Base-by-base conservation (phyloP, 2,329 filamentous ascomycete species). In the Amphichorda felina region DNA sequence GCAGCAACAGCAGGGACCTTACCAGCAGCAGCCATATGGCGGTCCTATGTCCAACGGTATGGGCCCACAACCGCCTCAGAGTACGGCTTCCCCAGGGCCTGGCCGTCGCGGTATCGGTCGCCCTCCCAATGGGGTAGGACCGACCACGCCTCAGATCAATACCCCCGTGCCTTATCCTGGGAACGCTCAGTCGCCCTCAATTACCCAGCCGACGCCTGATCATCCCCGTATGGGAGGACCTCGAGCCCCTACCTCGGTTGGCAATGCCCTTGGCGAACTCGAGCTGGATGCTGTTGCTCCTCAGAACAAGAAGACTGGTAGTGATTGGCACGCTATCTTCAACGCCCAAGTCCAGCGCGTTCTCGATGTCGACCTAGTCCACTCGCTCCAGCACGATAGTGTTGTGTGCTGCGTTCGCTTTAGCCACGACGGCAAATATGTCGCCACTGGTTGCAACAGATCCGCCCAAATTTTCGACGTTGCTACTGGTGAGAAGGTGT, bases 391-490 rank as follows among this genome's bases (percentile, higher is more conserved):
- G 41, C 91, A 98, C 53, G 85, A 94, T 54, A 96, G 89, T 49
- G 91, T 98, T 4, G 91, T 98, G 1, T 98, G 91, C 70, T 98
- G 91, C 56, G 91, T 98, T 25, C 76, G 91, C 39, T 98, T 98
- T 68, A 96, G 89, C 55, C 76, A 83, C 37, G 91, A 98, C 52
- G 91, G 91, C 46, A 88, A 94, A 53, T 95, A 85, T 48, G 83
- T 98, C 37, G 91, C 91, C 7, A 98, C 91, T 5, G 91, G 91
- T 30, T 96, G 91, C 69, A 98, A 98, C 60, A 72, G 88, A 43
- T 94, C 87, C n/a, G 91, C 91, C n/a, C 89, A 96, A 60, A 98
- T 98, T 49, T 98, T 91, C 57, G 91, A 98, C 45, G 89, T 96
- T 29, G 71, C 76, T 49, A 82, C 76, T 13, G 91, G 91, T 38